Conservation (phyloP, 371 early-diverging fungal species). For the Saksenaea oblongispora region DNA sequence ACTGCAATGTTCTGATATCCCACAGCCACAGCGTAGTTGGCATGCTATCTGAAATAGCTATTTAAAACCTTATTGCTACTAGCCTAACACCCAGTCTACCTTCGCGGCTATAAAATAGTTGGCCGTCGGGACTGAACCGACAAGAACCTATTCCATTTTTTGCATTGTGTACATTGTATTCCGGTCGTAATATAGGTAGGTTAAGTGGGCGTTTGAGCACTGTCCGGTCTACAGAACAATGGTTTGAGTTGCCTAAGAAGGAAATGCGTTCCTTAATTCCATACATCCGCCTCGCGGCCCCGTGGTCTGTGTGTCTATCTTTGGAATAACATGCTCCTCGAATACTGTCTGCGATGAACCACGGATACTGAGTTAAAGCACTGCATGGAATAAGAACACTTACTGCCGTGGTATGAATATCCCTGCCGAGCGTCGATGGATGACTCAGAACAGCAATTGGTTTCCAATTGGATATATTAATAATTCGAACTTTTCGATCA, state of each 20-base stretch:
- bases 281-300: slow-evolving; percentile 13
- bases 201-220: slow-evolving; percentile 38
- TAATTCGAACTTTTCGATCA: slow-evolving; percentile 61
- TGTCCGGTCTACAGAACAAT: slow-evolving; percentile 28
- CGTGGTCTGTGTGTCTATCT: background rate
- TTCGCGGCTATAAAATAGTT: slow-evolving; percentile 45
- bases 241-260: background rate
- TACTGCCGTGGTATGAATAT: background rate
- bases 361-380: background rate
- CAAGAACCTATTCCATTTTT: slow-evolving; percentile 57
- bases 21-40: slow-evolving; percentile 68
- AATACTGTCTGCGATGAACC: slow-evolving; percentile 26
- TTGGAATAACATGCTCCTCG: slow-evolving; percentile 12
- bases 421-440: slow-evolving; percentile 17
- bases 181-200: slow-evolving; percentile 47
- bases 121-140: slow-evolving; percentile 64
- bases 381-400: background rate
- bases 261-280: background rate
- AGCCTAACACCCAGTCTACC: slow-evolving; percentile 39
- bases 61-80: background rate
- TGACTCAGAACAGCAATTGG: slow-evolving; percentile 49
- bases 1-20: slow-evolving; percentile 45
- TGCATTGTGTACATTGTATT: slow-evolving; percentile 63
- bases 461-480: slow-evolving; percentile 54
- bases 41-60: slow-evolving; percentile 52